A percentile compares a stretch with the other conserved stretches of the same genome.
These are phyloP conservation scores for Hymenotorrendiella dingleyae DNA, from an alignment of 2,329 filamentous ascomycete genomes.

Conservation along the genomic window DNA sequence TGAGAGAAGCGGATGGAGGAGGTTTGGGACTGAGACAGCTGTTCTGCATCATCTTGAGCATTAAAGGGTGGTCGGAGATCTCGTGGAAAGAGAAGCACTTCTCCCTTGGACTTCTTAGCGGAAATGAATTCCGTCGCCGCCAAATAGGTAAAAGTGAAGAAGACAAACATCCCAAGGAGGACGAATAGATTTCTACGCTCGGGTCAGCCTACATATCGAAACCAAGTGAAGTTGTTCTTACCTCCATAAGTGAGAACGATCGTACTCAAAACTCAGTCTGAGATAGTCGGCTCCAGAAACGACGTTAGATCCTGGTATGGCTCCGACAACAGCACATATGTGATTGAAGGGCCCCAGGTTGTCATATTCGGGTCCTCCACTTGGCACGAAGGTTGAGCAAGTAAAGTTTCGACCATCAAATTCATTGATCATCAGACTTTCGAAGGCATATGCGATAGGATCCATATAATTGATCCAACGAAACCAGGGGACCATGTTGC, in stretches of 20 bases:
- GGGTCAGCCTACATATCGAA: background rate
- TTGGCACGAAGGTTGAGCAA: slow-evolving; percentile 23
- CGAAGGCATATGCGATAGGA: slow-evolving; percentile 67
- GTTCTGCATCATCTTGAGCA: slow-evolving; percentile 1
- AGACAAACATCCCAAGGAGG: slow-evolving; percentile 54
- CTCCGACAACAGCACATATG: slow-evolving; percentile 53
- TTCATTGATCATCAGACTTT: slow-evolving; percentile 76
- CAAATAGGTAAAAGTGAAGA: slow-evolving; percentile 57
- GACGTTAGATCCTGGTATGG: slow-evolving; percentile 42
- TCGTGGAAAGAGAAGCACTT: slow-evolving; percentile 67
- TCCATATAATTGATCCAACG: slow-evolving; percentile 67
- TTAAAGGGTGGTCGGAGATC: slow-evolving; percentile 30
- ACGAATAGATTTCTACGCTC: slow-evolving; percentile 55
- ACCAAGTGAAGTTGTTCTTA: background rate
- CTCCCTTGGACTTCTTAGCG: slow-evolving; percentile 55
- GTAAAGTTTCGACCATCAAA: slow-evolving; percentile 39
- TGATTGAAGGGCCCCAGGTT: slow-evolving; percentile 3
- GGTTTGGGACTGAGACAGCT: background rate
- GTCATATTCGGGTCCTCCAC: slow-evolving; percentile 10
- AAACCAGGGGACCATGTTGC: slow-evolving; percentile 70
- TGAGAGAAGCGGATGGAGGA: background rate
- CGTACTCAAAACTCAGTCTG: slow-evolving; percentile 48
- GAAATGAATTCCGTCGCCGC: slow-evolving; percentile 51
- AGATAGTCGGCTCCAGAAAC: slow-evolving; percentile 57
- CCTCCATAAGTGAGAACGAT: slow-evolving; percentile 29